Evolutionary conservation across 192 early-diverging fungal species (phyloP).

Genomic region (Chytriomyces sp.): DNA sequence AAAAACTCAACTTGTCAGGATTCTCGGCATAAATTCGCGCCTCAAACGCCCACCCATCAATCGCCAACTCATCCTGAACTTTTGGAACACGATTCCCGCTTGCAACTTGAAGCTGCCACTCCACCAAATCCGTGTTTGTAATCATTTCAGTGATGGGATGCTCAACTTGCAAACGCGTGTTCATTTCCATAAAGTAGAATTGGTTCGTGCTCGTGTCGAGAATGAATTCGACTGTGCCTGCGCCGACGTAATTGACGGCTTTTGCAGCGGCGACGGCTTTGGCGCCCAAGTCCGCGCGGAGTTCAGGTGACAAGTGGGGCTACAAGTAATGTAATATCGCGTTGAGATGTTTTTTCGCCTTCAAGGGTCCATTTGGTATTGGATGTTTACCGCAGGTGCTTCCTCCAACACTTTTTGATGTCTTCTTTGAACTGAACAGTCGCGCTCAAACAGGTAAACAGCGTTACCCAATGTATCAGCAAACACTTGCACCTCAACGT

Average conservation of each 20-base stretch:
- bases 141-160: conserved; percentile 99
- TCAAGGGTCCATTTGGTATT: conserved; percentile 6
- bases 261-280: conserved; percentile 93
- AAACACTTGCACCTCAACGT: conserved; percentile 96
- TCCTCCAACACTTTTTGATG: conserved; percentile 98
- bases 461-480: conserved; percentile 86
- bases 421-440: conserved; percentile 92
- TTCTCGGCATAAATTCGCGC: conserved; percentile 98
- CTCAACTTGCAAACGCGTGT: conserved; percentile 93
- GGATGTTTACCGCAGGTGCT: conserved; percentile 76
- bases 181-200: conserved; percentile 99
- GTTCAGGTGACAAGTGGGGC: conserved; percentile 75
- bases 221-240: conserved; percentile 98
- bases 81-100: conserved; percentile 84
- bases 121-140: conserved; percentile 88
- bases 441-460: conserved; percentile 93
- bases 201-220: conserved; percentile 84
- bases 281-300: conserved; percentile 73
- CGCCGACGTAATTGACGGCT: conserved; percentile 90
- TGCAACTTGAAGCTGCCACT: conserved; percentile 96
- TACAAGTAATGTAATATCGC: conserved; percentile 12
- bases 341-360: too few species aligned
- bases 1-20: conserved; percentile 65
- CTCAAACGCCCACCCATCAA: conserved; percentile 93
- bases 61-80: conserved; percentile 70